Percentiles rank a stretch among this genome's conserved stretches.
phyloP scores from a whole-genome alignment of 345 rosid species.

The Xanthoceras sorbifolium region DNA sequence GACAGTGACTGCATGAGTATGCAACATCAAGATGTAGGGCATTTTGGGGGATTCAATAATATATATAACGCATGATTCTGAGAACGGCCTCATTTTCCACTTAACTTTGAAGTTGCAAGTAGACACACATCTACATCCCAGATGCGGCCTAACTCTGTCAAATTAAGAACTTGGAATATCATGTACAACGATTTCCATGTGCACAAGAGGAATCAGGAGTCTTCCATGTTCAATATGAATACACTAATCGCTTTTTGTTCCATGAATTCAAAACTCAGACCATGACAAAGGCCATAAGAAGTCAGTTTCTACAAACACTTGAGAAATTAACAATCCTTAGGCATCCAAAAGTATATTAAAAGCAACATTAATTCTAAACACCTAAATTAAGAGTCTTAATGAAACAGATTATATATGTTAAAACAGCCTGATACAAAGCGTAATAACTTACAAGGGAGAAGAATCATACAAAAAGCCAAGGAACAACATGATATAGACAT shows the following conservation, averaged over 20 bases:
- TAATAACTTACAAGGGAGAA: not conserved
- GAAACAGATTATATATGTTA: not conserved
- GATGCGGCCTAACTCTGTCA: not conserved
- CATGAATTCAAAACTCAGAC: not conserved
- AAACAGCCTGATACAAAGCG: not conserved
- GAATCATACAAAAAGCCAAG: not conserved
- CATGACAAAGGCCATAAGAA: not conserved
- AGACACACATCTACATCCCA: not conserved
- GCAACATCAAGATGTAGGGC: not conserved
- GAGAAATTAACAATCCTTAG: not conserved
- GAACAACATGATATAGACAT: not conserved
- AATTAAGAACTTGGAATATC: not conserved
- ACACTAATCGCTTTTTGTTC: not conserved
- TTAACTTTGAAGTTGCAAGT: not conserved
- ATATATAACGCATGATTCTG: not conserved
- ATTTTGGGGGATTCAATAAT: not conserved
- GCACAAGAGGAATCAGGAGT: not conserved
- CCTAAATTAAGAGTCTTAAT: not conserved
- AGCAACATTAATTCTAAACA: not conserved
- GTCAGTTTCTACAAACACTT: not conserved
- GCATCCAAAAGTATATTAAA: not conserved
- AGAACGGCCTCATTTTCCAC: conserved; percentile 1
- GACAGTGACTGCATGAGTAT: not conserved
- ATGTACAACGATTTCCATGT: not conserved
- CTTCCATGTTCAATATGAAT: not conserved